A percentile compares a stretch with the other conserved stretches of the same genome.
phyloP scores from a whole-genome alignment of 345 rosid species.

The Citrus maxima region DNA sequence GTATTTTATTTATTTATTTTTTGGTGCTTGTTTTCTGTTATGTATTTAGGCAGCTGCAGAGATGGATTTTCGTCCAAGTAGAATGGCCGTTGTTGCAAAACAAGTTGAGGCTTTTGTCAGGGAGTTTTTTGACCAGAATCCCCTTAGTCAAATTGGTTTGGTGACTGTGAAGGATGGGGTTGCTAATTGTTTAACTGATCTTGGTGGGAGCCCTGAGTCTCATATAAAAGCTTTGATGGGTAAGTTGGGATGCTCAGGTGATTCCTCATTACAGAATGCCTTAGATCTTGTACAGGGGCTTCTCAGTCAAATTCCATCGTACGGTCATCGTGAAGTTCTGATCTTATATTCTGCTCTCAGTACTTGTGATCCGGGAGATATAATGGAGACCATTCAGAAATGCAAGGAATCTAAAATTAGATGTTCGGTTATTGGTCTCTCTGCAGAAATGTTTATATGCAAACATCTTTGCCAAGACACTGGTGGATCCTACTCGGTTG shows the following conservation, averaged over 20 bases:
- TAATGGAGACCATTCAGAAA: conserved; percentile 71
- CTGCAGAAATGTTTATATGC: conserved; percentile 89
- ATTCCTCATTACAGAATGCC: conserved; percentile 84
- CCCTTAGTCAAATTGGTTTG: conserved; percentile 81
- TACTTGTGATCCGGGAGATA: conserved; percentile 94
- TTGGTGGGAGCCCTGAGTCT: conserved; percentile 92
- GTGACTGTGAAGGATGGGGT: conserved; percentile 78
- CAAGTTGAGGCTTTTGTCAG: conserved; percentile 76
- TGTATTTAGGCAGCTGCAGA: conserved; percentile 74
- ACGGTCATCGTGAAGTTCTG: conserved; percentile 88
- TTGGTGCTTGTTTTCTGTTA: background rate
- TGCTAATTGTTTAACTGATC: conserved; percentile 76
- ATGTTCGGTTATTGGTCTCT: conserved; percentile 89
- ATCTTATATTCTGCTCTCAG: conserved; percentile 74
- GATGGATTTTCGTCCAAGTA: conserved; percentile 70
- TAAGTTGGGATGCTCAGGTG: conserved; percentile 77
- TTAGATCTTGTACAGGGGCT: conserved; percentile 66
- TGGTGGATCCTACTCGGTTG: conserved; percentile 75
- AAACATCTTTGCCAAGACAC: conserved; percentile 91
- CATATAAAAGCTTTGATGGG: conserved; percentile 84
- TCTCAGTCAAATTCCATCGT: conserved; percentile 77
- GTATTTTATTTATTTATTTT: background rate
- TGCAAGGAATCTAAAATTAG: conserved; percentile 83
- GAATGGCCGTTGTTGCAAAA: conserved; percentile 72
- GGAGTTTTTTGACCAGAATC: conserved; percentile 94